Percentiles rank a stretch among this genome's conserved stretches.
Conservation (phyloP, 177 flowering plant genomes). For the Tripterygium wilfordii region DNA sequence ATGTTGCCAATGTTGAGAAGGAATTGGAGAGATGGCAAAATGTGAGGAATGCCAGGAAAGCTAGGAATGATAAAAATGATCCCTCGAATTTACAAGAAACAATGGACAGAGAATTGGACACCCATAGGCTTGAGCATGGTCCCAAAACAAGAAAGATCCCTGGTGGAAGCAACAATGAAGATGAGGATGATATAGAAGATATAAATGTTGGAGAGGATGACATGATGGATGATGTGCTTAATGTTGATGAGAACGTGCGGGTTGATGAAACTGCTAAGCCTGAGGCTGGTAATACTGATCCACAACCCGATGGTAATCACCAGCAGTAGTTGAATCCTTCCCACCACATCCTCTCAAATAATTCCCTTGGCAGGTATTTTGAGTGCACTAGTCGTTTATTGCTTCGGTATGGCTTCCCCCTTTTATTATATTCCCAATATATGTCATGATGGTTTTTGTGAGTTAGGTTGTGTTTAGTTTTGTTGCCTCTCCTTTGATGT, state of each 20-base stretch:
- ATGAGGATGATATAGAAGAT: constrained; percentile 93
- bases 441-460: too few species aligned
- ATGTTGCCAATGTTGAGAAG: constrained; percentile 68
- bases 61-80: constrained; percentile 47
- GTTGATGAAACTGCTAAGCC: constrained; percentile 44
- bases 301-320: constrained; percentile 21
- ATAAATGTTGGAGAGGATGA: constrained; percentile 87
- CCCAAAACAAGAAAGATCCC: constrained; percentile 84
- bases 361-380: too few species aligned
- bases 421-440: too few species aligned
- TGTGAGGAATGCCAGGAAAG: constrained; percentile 59
- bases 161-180: constrained; percentile 65
- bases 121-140: constrained; percentile 92
- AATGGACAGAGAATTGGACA: constrained; percentile 95
- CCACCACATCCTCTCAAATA: not conserved
- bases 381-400: too few species aligned
- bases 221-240: constrained; percentile 88
- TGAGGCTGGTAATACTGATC: constrained; percentile 38
- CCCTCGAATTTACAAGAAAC: constrained; percentile 89
- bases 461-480: too few species aligned
- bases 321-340: constrained; percentile 1
- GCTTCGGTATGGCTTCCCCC: too few species aligned
- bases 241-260: constrained; percentile 57
- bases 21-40: constrained; percentile 90
- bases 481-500: too few species aligned